These are phyloP conservation scores for Theobroma cacao DNA, from an alignment of 345 rosid genomes.

Conservation along the genomic window DNA sequence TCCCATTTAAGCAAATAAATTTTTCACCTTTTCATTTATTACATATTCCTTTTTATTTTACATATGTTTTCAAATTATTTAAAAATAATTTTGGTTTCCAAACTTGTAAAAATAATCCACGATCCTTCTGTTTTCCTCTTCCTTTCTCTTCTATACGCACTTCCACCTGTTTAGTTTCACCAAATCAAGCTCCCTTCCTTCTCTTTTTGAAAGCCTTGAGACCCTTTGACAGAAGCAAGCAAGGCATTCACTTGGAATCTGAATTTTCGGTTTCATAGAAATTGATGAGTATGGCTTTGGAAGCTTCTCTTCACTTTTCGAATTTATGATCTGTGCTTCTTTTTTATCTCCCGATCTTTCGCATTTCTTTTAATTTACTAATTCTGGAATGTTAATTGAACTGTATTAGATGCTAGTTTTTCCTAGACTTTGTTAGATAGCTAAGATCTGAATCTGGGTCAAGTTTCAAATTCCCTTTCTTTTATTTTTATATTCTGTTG, in stretches of 20 bases:
- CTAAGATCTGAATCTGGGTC: neutral
- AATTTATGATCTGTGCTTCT: neutral
- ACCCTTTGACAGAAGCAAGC: neutral
- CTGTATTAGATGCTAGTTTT: neutral
- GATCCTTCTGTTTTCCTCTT: no score
- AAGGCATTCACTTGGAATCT: neutral
- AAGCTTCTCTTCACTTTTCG: neutral
- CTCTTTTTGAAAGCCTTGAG: no score
- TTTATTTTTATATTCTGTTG: neutral
- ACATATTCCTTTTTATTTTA: no score
- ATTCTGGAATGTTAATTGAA: neutral
- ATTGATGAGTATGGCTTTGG: neutral
- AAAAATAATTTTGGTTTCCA: no score
- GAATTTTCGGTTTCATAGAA: neutral
- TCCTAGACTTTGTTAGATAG: neutral
- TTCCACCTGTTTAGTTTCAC: no score
- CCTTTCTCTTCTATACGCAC: no score
- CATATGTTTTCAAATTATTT: no score
- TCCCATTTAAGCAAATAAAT: no score
- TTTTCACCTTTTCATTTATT: no score
- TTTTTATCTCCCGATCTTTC: neutral
- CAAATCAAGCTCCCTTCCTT: no score
- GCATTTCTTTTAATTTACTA: neutral
- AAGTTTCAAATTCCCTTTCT: neutral
- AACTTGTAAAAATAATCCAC: no score